Evolutionary conservation across 768 basidiomycete genomes (phyloP).

Genomic region (Termitomyces sp.): DNA sequence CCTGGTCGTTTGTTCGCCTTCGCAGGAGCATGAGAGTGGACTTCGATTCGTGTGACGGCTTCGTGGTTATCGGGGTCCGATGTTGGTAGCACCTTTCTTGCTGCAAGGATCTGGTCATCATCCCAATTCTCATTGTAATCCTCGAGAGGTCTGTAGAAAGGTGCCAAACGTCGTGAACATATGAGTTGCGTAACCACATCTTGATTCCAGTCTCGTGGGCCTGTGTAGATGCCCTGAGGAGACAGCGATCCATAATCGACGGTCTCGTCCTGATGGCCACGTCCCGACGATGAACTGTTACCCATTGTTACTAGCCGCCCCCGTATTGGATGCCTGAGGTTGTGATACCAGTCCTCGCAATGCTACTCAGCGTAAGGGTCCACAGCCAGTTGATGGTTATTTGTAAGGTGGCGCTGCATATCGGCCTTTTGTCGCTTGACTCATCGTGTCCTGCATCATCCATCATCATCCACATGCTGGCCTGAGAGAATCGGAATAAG

Average conservation of each 20-base stretch:
- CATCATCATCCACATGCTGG: background rate
- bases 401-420: conserved; percentile 29
- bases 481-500: background rate
- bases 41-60: conserved; percentile 41
- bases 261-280: conserved; percentile 71
- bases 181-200: conserved; percentile 83
- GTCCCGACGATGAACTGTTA: conserved; percentile 74
- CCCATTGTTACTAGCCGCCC: conserved; percentile 48
- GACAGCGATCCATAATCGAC: conserved; percentile 79
- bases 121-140: conserved; percentile 90
- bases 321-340: conserved; percentile 2
- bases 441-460: conserved; percentile 2
- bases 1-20: conserved; percentile 50
- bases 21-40: conserved; percentile 23
- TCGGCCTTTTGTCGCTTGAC: background rate
- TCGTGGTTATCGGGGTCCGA: conserved; percentile 35
- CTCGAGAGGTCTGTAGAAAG: conserved; percentile 94
- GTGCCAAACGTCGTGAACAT: conserved; percentile 81
- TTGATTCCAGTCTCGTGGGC: conserved; percentile 85
- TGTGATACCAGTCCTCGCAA: conserved; percentile 8
- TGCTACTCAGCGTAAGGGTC: conserved; percentile 3
- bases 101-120: conserved; percentile 79
- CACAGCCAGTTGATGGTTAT: conserved; percentile 28
- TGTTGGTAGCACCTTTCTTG: conserved; percentile 63
- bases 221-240: conserved; percentile 86